phyloP scores from a whole-genome alignment of 805 yeast species.

The Sugiyamaella valdiviana region DNA sequence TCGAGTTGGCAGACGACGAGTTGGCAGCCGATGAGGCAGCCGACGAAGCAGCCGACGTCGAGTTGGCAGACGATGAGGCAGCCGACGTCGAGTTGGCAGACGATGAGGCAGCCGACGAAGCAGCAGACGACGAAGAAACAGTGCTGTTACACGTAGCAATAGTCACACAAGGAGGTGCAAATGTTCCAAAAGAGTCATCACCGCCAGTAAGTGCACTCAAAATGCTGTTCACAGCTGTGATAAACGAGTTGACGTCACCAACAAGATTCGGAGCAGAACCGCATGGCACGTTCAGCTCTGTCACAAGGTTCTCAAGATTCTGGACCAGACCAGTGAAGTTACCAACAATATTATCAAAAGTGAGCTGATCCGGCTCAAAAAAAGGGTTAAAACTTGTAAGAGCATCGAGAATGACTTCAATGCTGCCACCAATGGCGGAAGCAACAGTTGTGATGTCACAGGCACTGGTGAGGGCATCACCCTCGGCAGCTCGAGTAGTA shows the following conservation, averaged over 20 bases:
- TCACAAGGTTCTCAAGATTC: neutral
- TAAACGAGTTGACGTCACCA: too few relatives aligned
- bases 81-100: neutral
- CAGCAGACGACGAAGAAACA: too few relatives aligned
- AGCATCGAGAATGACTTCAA: too few relatives aligned
- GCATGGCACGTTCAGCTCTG: neutral
- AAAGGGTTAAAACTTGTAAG: too few relatives aligned
- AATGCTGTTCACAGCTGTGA: too few relatives aligned
- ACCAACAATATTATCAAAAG: neutral
- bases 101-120: neutral
- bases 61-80: neutral
- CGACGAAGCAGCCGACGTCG: neutral
- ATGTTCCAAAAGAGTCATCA: too few relatives aligned
- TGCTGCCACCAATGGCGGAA: neutral
- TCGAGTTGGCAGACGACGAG: too few relatives aligned
- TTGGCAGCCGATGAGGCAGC: too few relatives aligned
- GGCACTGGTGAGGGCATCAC: conserved; percentile 10
- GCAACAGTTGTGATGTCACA: conserved; percentile 11
- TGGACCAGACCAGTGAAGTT: neutral
- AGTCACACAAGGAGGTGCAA: too few relatives aligned
- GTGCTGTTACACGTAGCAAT: too few relatives aligned
- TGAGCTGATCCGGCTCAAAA: neutral
- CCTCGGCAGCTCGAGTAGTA: conserved; percentile 1
- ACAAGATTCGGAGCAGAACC: neutral
- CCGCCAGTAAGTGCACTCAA: too few relatives aligned